A percentile compares a stretch with the other conserved stretches of the same genome.
Conservation (phyloP, 306 rosid species). For the Hippophae rhamnoides region DNA sequence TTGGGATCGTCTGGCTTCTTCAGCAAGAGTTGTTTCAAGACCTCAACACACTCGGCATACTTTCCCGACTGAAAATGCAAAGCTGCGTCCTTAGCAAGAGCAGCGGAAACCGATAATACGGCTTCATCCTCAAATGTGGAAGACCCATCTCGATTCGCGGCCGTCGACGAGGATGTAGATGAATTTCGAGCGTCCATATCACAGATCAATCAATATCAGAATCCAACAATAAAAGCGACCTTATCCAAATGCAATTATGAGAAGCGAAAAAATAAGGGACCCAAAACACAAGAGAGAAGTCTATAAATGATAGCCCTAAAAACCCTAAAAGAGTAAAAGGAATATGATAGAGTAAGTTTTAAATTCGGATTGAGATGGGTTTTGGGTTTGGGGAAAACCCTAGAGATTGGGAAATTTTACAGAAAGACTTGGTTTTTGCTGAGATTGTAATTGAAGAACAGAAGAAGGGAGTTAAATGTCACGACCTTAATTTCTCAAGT, state of each 20-base stretch:
- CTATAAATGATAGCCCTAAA: not conserved
- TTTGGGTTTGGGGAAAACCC: not conserved
- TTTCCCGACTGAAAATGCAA: slow-evolving; percentile 76
- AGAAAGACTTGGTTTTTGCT: too few relatives aligned
- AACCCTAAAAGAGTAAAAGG: not conserved
- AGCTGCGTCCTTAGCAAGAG: slow-evolving; percentile 73
- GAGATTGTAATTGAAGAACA: too few relatives aligned
- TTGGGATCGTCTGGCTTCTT: slow-evolving; percentile 82
- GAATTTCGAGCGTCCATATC: slow-evolving; percentile 73
- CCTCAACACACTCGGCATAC: slow-evolving; percentile 62
- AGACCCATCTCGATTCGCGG: slow-evolving; percentile 52
- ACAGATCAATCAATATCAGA: slow-evolving; percentile 54
- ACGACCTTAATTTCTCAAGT: too few relatives aligned
- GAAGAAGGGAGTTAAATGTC: too few relatives aligned
- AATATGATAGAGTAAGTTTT: too few relatives aligned
- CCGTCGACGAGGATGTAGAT: slow-evolving; percentile 29
- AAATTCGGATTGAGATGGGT: not conserved
- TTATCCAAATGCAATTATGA: slow-evolving; percentile 16
- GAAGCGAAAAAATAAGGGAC: not conserved
- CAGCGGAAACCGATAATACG: slow-evolving; percentile 39
- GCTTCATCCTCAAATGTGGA: slow-evolving; percentile 55
- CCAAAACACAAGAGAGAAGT: not conserved
- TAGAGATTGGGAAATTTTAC: not conserved
- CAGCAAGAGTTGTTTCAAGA: slow-evolving; percentile 60
- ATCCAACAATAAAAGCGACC: slow-evolving; percentile 5